Base-by-base conservation (phyloP, 805 yeast genomes). In the Candida nemodendra region DNA sequence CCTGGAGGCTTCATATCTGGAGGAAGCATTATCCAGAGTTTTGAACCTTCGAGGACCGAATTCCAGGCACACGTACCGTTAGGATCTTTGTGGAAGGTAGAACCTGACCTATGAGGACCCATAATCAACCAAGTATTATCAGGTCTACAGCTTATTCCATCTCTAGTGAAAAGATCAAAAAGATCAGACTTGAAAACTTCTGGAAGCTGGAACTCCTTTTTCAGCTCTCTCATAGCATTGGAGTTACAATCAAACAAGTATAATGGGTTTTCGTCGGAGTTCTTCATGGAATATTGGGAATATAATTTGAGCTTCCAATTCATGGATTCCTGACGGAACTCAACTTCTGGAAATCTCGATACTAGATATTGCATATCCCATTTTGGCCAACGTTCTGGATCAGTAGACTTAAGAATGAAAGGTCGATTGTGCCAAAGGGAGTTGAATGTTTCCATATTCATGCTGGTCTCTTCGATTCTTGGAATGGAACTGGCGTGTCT, bases 21-120 rank as follows among this genome's bases (percentile, higher is more conserved):
- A 1, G 95, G 95, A 13, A 87, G 68, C 95, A 89, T 85, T 16
- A 89, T 66, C 96, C 96, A 88, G 31, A 89, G 66, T 58, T 88
- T 88, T 36, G 74, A 64, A 1, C 96, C 96, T 2, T 74, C 66
- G 2, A 89, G 59, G 2, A 81, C 78, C 0, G 90, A 76, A 57
- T 89, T 89, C 96, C 96, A 89, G 0, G 96, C 96, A 35, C 84
- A 78, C 0, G 96, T 90, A 30, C 78, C 76, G 56, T 89, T 89
- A 6, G 97, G 97, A 54, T 89, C 97, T 52, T 90, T 89, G 59
- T 89, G 97, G 60, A 88, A 89, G 0, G 95, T 84, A 1, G 95
- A 85, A 0, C 96, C 97, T 6, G 88, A 79, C 33, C 95, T 62
- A 15, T 65, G 68, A 2, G 95, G 89, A 0, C 97, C 97, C 6